Conservation (phyloP, 225 moss, liverwort and hornwort genomes). For the Lunularia cruciata region DNA sequence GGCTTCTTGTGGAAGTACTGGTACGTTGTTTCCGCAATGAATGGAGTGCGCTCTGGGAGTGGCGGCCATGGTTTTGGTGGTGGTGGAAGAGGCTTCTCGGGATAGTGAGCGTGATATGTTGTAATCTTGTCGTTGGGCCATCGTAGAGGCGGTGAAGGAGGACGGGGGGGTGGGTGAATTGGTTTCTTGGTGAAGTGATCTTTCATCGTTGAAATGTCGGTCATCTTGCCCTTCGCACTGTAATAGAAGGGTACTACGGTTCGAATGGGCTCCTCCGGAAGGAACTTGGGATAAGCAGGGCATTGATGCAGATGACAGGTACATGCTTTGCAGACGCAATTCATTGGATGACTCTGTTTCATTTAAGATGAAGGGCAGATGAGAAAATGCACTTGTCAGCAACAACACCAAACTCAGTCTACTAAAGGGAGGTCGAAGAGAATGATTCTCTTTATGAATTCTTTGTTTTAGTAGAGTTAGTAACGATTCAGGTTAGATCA, state of each 20-base stretch:
- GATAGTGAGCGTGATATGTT: conserved; percentile 48
- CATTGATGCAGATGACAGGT: conserved; percentile 51
- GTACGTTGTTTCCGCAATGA: conserved; percentile 46
- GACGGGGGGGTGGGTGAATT: conserved; percentile 45
- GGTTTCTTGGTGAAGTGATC: conserved; percentile 43
- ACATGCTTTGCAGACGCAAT: conserved; percentile 49
- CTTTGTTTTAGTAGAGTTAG: neutral
- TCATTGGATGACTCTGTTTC: conserved; percentile 48
- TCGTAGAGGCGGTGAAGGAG: conserved; percentile 46
- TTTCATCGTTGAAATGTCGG: conserved; percentile 46
- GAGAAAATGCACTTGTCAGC: neutral
- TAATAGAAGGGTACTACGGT: conserved; percentile 48
- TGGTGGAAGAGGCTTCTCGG: conserved; percentile 46
- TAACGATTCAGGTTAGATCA: neutral
- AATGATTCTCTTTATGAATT: neutral
- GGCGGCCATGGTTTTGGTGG: conserved; percentile 52
- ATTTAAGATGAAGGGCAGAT: neutral
- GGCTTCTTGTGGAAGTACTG: conserved; percentile 54
- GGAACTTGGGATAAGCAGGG: conserved; percentile 47
- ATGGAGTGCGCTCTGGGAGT: conserved; percentile 42
- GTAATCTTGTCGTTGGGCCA: conserved; percentile 49
- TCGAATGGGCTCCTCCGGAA: conserved; percentile 41
- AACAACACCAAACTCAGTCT: too few relatives aligned
- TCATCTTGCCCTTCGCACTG: conserved; percentile 47
- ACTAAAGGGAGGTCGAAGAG: neutral